A percentile compares a stretch with the other conserved stretches of the same genome.
phyloP scores from a whole-genome alignment of 2,329 filamentous ascomycete genomes.

The Diaporthe velutina region DNA sequence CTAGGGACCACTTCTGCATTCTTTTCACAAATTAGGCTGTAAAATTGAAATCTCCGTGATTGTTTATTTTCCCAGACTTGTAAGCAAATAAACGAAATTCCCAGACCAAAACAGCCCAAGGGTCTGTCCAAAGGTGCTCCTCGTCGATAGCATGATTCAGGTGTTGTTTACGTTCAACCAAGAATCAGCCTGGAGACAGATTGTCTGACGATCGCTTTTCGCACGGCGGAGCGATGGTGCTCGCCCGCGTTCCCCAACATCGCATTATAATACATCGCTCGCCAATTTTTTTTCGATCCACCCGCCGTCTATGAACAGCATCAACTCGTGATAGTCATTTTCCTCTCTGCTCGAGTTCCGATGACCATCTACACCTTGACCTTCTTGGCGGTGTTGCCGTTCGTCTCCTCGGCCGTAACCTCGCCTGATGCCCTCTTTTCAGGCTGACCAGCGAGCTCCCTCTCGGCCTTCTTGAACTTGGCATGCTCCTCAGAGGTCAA shows the following conservation, averaged over 20 bases:
- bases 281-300: not conserved
- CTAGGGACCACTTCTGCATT: not conserved
- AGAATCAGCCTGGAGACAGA: not conserved
- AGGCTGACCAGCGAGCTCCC: slow-evolving; percentile 8
- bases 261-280: slow-evolving; percentile 8
- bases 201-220: slow-evolving; percentile 1
- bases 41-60: not conserved
- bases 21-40: not conserved
- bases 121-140: not conserved
- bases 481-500: slow-evolving; percentile 28
- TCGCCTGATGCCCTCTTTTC: slow-evolving; percentile 13
- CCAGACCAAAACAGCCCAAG: not conserved
- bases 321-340: not conserved
- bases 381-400: slow-evolving; percentile 22
- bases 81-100: not conserved
- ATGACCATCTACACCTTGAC: slow-evolving; percentile 38
- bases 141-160: not conserved
- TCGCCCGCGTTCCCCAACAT: not conserved
- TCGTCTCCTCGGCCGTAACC: slow-evolving; percentile 21
- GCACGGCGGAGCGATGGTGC: not conserved
- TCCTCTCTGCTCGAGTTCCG: not conserved
- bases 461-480: slow-evolving; percentile 31
- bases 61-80: slow-evolving; percentile 10
- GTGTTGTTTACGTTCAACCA: not conserved
- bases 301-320: not conserved